Evolutionary conservation across 208 protist genomes (phyloP), one percentile per base, ranked within the genome.

Genomic region (Trypanosomatidae sp.): DNA sequence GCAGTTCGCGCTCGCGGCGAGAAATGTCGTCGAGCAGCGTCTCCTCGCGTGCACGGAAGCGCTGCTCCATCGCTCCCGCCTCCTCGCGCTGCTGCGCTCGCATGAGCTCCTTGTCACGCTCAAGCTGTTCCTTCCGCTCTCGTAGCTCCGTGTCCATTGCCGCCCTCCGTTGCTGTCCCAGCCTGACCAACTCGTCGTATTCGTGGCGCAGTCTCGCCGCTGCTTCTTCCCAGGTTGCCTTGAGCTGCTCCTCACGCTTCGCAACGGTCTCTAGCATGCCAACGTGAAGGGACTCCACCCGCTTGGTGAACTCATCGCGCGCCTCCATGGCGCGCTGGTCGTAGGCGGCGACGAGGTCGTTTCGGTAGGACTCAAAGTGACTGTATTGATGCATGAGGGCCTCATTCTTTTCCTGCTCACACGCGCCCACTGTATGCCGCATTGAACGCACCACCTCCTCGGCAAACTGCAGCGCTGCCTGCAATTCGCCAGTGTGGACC

Each of bases 71-170:
- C 13, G 62, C 28, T 15, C 64, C 80, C 41, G 52, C 70, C 68
- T 81, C 81, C 28, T 75, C 79, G 66, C 36, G 76, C 49, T 80
- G 67, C 71, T 83, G 79, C 22, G 44, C 62, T 36, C 64, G 65
- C 50, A 74, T 79, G 59, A 72, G 49, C 39, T 84, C 79, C 64
- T 84, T 92, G 19, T 92, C 88, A 10, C 77, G 73, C 41, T 92
- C 84, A 22, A 84, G 66, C 46, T 74, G 58, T 30, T 66, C 65
- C 13, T 74, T 69, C 1, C 69, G 74, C n/a, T 74, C 74, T 44
- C 82, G 71, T 33, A 76, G 76, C n/a, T 91, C 82, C 41, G 62
- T 81, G 25, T 85, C 82, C 73, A 85, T 77, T 25, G 77, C 73
- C 41, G 76, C 59, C 25, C 67, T 76, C 41, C 82, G 78, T 36